These are phyloP conservation scores for Hyaloscypha hepaticicola DNA, from an alignment of 495 filamentous ascomycete genomes.

Conservation along the genomic window DNA sequence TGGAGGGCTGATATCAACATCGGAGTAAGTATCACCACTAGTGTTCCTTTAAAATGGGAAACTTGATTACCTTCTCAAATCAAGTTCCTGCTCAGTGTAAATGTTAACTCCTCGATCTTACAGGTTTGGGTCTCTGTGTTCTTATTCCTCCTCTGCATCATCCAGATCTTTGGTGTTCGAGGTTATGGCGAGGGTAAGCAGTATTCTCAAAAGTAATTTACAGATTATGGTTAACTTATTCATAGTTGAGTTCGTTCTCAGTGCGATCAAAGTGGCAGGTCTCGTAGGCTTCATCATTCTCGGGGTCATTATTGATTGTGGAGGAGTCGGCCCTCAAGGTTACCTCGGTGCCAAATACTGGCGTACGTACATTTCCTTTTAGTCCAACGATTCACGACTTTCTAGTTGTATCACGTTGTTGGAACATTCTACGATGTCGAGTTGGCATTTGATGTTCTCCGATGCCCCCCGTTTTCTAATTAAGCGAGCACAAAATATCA, in stretches of 20 bases:
- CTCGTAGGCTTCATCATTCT: constrained; percentile 51
- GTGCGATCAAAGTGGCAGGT: constrained; percentile 42
- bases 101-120: too few species aligned
- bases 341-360: constrained; percentile 51
- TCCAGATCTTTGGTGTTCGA: constrained; percentile 70
- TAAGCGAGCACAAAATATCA: too few species aligned
- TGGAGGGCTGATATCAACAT: constrained; percentile 53
- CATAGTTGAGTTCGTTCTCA: constrained; percentile 25
- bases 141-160: constrained; percentile 51
- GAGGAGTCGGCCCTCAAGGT: constrained; percentile 48
- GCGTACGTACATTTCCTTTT: constrained; percentile 17
- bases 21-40: constrained; percentile 45
- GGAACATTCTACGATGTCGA: too few species aligned
- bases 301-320: constrained; percentile 45
- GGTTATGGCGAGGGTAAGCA: constrained; percentile 70
- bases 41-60: too few species aligned
- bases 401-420: too few species aligned
- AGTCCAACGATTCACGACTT: too few species aligned
- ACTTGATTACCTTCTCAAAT: too few species aligned
- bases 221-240: too few species aligned
- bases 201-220: too few species aligned
- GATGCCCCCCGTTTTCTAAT: too few species aligned
- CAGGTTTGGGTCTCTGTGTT: constrained; percentile 59
- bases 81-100: too few species aligned
- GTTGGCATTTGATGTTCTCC: too few species aligned